Evolutionary conservation across 257 asterid genomes (phyloP).

Genomic region (Forsythia suspensa): DNA sequence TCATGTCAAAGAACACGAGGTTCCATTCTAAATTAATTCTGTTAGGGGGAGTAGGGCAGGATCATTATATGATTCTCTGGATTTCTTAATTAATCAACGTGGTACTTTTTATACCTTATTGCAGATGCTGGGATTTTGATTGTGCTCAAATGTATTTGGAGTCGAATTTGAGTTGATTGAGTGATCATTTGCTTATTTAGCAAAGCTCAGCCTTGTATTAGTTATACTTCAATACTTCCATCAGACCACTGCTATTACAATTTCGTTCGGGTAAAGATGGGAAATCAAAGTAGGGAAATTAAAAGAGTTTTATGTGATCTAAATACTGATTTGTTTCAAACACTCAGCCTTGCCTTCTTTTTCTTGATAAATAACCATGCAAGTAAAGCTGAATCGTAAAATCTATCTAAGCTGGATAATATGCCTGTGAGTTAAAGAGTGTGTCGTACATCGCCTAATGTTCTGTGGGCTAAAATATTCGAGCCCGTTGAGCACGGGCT

Average conservation of each 20-base stretch:
- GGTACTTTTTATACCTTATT: background rate
- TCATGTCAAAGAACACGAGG: background rate
- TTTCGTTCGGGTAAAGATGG: background rate
- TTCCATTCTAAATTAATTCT: too few relatives aligned
- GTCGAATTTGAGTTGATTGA: background rate
- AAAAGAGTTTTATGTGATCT: background rate
- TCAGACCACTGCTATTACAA: background rate
- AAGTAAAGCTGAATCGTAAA: background rate
- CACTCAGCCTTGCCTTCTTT: background rate
- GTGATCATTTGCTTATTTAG: background rate
- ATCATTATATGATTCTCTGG: background rate
- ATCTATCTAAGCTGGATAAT: background rate
- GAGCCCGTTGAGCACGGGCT: background rate
- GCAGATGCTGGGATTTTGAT: background rate
- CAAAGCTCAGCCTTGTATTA: background rate
- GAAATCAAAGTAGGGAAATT: too few relatives aligned
- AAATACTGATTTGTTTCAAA: background rate
- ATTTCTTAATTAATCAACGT: background rate
- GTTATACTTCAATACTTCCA: too few relatives aligned
- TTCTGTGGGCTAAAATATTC: background rate
- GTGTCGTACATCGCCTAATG: background rate
- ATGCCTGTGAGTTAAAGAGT: background rate
- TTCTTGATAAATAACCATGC: too few relatives aligned
- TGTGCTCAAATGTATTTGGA: background rate
- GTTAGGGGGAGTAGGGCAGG: background rate